Evolutionary conservation across 2,329 filamentous ascomycete genomes (phyloP), one percentile per base, ranked within the genome.

Genomic region (Metarhizium guizhouense): DNA sequence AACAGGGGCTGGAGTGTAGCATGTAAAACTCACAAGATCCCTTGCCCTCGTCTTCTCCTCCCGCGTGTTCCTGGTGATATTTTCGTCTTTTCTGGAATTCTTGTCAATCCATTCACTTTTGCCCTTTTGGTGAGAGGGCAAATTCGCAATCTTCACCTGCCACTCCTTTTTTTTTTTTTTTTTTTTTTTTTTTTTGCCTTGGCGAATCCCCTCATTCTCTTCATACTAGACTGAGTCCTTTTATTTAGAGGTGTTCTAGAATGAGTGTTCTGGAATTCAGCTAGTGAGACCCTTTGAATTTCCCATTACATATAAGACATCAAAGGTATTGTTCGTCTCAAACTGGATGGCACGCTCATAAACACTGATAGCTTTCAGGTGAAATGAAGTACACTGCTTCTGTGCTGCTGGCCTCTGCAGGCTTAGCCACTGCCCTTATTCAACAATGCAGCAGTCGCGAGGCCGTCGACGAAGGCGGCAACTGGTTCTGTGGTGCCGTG

Each of bases 401-500:
- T 13, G 52, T 61, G 18, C 38, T 70, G 16, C 61, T 71, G 56
- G 64, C 64, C 55, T 62, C 63, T 47, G 62, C 64, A 54, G 59
- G 66, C 58, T 55, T 68, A 60, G 64, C 64, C 25, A 61, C 66
- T 30, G 70, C 68, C 48, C 57, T 66, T 13, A 65, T 62, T 4
- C 67, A 70, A 54, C 67, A 72, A 59, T 75, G 72, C 61, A 64
- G 34, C 51, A 64, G 32, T 36, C 70, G 70, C 38, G 65, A 38
- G 6, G 62, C 67, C 32, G 59, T 64, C 51, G 56, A 74, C 6
- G 73, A 75, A 58, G 66, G 65, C 30, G 81, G 82, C 58, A 89
- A 88, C 69, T 85, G 72, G 73, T 89, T 85, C 72, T 88, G 85
- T 69, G 76, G 82, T 56, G 65, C 77, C 43, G 84, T 90, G 56